Percentiles rank a stretch among this genome's conserved stretches.
Conservation (phyloP, 116 monocot genomes). For the Phalaenopsis hybrid region DNA sequence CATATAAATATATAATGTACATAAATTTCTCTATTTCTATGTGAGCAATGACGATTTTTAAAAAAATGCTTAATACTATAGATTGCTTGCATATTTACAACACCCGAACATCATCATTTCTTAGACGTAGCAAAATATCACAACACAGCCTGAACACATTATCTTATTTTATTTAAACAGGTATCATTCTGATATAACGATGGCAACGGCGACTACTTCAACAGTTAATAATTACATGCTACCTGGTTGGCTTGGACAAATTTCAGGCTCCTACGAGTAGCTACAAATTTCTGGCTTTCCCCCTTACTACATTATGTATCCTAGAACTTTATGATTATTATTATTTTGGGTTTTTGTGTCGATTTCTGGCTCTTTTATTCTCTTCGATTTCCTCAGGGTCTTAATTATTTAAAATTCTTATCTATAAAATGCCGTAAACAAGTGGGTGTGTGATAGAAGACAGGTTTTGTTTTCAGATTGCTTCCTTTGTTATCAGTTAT, state of each 20-base stretch:
- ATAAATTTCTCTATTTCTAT: too few relatives aligned
- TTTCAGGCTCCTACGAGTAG: not conserved
- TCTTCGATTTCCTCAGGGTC: not conserved
- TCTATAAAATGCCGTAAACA: conserved; percentile 1
- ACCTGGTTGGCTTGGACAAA: conserved; percentile 4
- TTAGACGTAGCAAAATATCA: too few relatives aligned
- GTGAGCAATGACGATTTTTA: too few relatives aligned
- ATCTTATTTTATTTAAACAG: not conserved
- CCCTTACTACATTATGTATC: not conserved
- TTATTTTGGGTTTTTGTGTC: not conserved
- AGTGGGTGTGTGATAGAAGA: too few relatives aligned
- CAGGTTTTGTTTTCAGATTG: too few relatives aligned
- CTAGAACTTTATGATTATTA: not conserved
- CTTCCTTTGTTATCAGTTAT: too few relatives aligned
- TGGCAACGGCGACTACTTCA: not conserved
- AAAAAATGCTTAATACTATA: too few relatives aligned
- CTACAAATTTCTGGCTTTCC: not conserved
- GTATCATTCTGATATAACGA: conserved; percentile 10
- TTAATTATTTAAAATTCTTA: not conserved
- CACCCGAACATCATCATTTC: too few relatives aligned
- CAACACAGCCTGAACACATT: too few relatives aligned
- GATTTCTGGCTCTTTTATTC: not conserved
- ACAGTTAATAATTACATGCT: conserved; percentile 3
- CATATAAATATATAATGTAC: too few relatives aligned
- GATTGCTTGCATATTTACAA: too few relatives aligned